Base-by-base conservation (phyloP, 805 yeast species). In the Suhomyces pyralidae region DNA sequence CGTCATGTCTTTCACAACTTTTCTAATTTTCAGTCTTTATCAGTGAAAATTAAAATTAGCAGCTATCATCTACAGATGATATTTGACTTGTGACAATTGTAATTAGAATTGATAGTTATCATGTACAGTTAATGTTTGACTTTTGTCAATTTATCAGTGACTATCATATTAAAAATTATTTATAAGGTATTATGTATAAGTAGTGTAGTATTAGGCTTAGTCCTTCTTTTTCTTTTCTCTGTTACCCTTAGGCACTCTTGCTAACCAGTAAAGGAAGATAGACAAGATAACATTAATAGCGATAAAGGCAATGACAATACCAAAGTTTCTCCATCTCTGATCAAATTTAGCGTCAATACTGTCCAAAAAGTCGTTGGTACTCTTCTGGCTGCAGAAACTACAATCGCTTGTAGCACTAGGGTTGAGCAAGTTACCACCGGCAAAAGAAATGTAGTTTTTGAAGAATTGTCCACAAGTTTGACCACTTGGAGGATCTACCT, bases 211-310 rank as follows among this genome's bases (percentile, higher is more conserved):
- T 42, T 49, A 45, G 17, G 24, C 6, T 38, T 22, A 24, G 14
- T 42, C 45, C 30, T 42, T 19, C 45, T 46, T 49, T 17, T 52
- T 52, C 55, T 52, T 52, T 59, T 70, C 65, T 61, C 76, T 68
- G 58, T 59, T 66, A 57, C 78, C 81, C 79, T 86, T 86, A 51
- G 94, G 94, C 55, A 87, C 93, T 77, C 94, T 81, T 10, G 84
- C 81, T 25, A 82, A 63, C 86, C 88, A 84, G 76, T 85, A 79
- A 56, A 77, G 61, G 54, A 64, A 53, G 7, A 70, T 55, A 12
- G 77, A 63, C 2, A 65, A 51, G 14, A 71, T 44, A 30, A 73
- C 63, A 55, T 75, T 73, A 51, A 73, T 57, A 14, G 59, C 69
- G 51, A 70, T 67, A 57, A 68, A 75, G 5, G 63, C 58, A 53